Base-by-base conservation (phyloP, 164 flowering plant genomes). In the Aristolochia californica region DNA sequence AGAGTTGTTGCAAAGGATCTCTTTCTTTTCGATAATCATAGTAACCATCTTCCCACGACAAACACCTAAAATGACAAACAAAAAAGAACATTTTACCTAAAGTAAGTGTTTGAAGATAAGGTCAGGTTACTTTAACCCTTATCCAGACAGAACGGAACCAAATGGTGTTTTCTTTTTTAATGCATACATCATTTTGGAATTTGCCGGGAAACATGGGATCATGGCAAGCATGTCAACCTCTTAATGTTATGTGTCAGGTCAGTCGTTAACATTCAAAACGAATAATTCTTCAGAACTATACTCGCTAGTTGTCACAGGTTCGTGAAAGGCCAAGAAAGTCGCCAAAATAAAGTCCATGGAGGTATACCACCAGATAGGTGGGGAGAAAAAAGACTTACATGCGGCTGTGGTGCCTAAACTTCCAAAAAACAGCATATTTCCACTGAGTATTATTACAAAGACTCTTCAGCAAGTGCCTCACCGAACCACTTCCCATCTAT, bases 361-460 rank as follows among this genome's bases (percentile, higher is more conserved):
- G 40, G 1, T 1, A 34, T 34, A 2, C 40, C 40, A 34, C 40
- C 5, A 23, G 16, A 22, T 13, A 56, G 1, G 48, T 12, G 24
- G 14, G 20, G 18, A 18, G 11, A 40, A 34, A 14, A 40, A 9
- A 34, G 70, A 78, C 96, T 80, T 82, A 91, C 98, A 64, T 66
- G 53, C 68, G 70, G 54, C 34, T 59, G 38, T 58, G 72, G 43
- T 78, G 76, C 48, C 74, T 70, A 21, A 80, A 75, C 81, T 78
- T 84, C 98, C 98, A 91, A 71, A 88, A 83, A 15, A 88, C 83
- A 25, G 95, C 95, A 76, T 91, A 91, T 21, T 72, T 74, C 98
- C 98, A 91, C 12, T 47, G 76, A 14, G 86, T 77, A 66, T 73
- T 47, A 48, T 53, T 23, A 74, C 98, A 91, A 58, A 88, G 67